A percentile compares a stretch with the other conserved stretches of the same genome.
Evolutionary conservation across 768 basidiomycete genomes (phyloP).

Genomic region (Dictyophora rubrovolvata): DNA sequence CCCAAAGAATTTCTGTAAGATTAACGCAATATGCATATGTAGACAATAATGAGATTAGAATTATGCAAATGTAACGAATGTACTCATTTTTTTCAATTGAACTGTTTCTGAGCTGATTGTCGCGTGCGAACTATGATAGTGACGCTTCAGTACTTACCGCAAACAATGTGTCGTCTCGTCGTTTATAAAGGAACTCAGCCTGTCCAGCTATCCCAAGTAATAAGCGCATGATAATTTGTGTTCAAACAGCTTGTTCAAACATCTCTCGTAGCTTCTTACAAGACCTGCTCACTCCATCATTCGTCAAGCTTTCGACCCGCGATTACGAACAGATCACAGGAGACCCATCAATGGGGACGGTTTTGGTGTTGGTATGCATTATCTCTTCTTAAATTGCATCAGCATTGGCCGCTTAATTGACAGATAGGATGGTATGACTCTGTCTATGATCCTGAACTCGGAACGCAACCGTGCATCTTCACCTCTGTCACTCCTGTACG

Average conservation of each 20-base stretch:
- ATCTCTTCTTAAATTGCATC: background rate
- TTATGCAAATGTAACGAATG: background rate
- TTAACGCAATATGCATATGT: slow-evolving; percentile 2
- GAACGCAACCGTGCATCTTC: slow-evolving; percentile 87
- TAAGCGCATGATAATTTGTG: slow-evolving; percentile 15
- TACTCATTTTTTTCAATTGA: background rate
- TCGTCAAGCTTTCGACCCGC: slow-evolving; percentile 93
- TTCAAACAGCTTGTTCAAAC: background rate
- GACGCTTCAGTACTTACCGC: background rate
- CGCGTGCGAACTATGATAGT: background rate
- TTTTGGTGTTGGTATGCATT: slow-evolving; percentile 72
- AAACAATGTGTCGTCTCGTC: slow-evolving; percentile 74
- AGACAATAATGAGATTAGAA: background rate
- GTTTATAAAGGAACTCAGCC: slow-evolving; percentile 95
- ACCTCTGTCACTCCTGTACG: slow-evolving; percentile 86
- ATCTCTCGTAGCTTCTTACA: slow-evolving; percentile 61
- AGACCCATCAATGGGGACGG: slow-evolving; percentile 93
- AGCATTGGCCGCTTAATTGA: too few species aligned
- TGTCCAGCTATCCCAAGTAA: slow-evolving; percentile 80
- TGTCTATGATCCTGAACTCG: slow-evolving; percentile 70
- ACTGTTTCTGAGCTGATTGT: background rate
- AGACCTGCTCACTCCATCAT: slow-evolving; percentile 93
- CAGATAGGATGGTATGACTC: slow-evolving; percentile 86
- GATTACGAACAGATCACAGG: slow-evolving; percentile 70
- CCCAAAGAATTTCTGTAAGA: slow-evolving; percentile 67